A percentile compares a stretch with the other conserved stretches of the same genome.
Conservation (phyloP, 148 eudicot genomes). For the Pharnaceum exiguum region DNA sequence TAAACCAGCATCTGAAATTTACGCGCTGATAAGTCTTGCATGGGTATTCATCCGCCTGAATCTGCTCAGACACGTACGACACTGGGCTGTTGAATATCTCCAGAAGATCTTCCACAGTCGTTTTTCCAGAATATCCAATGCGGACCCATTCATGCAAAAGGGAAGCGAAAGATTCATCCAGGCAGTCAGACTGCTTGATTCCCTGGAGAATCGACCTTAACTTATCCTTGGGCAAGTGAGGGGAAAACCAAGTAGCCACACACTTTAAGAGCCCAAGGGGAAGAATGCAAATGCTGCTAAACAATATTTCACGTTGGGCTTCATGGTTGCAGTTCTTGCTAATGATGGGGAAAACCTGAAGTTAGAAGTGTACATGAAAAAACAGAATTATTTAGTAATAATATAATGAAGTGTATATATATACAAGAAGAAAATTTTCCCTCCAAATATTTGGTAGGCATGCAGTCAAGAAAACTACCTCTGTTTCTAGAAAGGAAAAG, state of each 20-base stretch:
- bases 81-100: conserved; percentile 53
- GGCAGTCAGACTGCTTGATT: conserved; percentile 37
- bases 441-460: neutral
- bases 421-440: neutral
- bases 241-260: conserved; percentile 66
- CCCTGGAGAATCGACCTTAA: conserved; percentile 44
- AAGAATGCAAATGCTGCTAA: conserved; percentile 50
- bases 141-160: conserved; percentile 72
- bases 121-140: conserved; percentile 67
- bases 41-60: conserved; percentile 20
- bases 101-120: conserved; percentile 44
- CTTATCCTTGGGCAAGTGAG: conserved; percentile 59
- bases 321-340: conserved; percentile 42
- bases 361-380: neutral
- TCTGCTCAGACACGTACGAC: conserved; percentile 40
- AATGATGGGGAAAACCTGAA: conserved; percentile 67
- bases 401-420: neutral
- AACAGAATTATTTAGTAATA: neutral
- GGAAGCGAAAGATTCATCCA: conserved; percentile 42
- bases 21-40: conserved; percentile 11
- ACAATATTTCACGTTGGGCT: conserved; percentile 52
- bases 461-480: conserved; percentile 36
- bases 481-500: conserved; percentile 54
- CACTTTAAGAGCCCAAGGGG: conserved; percentile 87
- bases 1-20: conserved; percentile 1